phyloP scores from a whole-genome alignment of 768 basidiomycete genomes.

The Dictyophora rubrovolvata region DNA sequence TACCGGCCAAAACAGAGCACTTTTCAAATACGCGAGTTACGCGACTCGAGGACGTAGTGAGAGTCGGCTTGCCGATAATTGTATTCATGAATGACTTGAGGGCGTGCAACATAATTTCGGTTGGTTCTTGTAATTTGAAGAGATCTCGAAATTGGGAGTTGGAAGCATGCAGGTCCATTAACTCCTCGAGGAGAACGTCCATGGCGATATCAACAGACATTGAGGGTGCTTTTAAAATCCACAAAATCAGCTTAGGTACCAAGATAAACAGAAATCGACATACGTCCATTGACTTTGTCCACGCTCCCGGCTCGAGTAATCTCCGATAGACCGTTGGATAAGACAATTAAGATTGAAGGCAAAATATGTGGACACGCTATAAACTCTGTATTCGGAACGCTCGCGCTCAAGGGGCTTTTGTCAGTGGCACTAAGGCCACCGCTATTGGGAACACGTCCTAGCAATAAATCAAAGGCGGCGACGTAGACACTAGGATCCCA shows the following conservation, averaged over 20 bases:
- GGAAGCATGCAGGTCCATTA: constrained; percentile 59
- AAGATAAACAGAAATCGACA: constrained; percentile 19
- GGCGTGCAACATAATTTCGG: constrained; percentile 55
- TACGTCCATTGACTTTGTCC: constrained; percentile 20
- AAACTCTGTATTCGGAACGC: background rate
- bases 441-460: constrained; percentile 32
- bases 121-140: constrained; percentile 63
- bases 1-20: constrained; percentile 56
- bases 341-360: constrained; percentile 57
- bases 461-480: constrained; percentile 57
- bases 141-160: constrained; percentile 58
- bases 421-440: constrained; percentile 19
- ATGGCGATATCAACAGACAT: constrained; percentile 29
- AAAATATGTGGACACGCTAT: constrained; percentile 54
- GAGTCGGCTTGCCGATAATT: constrained; percentile 27
- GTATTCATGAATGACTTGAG: constrained; percentile 45
- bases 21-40: constrained; percentile 53
- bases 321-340: constrained; percentile 44
- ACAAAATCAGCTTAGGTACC: background rate
- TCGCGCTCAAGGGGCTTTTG: constrained; percentile 17
- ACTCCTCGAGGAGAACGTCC: constrained; percentile 55
- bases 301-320: constrained; percentile 13
- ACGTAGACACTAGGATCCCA: constrained; percentile 65
- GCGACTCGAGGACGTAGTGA: constrained; percentile 28
- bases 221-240: background rate